phyloP scores from a whole-genome alignment of 2,329 filamentous ascomycete genomes.

The Calonectria henricotiae region DNA sequence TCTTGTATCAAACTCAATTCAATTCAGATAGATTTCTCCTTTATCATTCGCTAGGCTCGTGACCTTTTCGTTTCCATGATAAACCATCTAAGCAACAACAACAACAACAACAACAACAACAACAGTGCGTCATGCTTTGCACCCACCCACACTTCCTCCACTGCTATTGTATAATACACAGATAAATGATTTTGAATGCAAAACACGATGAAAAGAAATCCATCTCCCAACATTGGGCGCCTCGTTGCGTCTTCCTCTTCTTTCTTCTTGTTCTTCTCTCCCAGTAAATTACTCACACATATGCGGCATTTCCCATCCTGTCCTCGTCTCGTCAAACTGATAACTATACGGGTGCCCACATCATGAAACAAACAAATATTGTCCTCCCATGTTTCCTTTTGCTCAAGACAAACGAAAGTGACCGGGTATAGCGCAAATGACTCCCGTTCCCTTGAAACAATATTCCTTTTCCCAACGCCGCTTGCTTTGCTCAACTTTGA shows the following conservation, averaged over 20 bases:
- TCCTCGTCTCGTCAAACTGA: constrained; percentile 38
- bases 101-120: constrained; percentile 1
- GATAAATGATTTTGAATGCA: constrained; percentile 35
- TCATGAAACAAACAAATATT: constrained; percentile 42
- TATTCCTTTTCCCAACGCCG: constrained; percentile 42
- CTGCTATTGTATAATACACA: constrained; percentile 39
- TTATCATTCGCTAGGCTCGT: constrained; percentile 36
- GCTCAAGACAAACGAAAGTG: constrained; percentile 51
- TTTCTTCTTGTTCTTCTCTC: constrained; percentile 37
- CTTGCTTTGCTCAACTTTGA: constrained; percentile 35
- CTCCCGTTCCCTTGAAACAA: constrained; percentile 40
- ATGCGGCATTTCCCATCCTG: constrained; percentile 39
- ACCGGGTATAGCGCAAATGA: constrained; percentile 57
- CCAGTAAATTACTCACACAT: constrained; percentile 43
- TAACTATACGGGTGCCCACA: constrained; percentile 43
- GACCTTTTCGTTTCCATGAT: constrained; percentile 35
- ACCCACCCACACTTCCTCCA: not conserved
- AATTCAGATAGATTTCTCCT: constrained; percentile 26
- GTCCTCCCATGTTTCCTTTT: constrained; percentile 42
- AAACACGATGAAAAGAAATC: constrained; percentile 35
- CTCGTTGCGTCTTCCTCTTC: constrained; percentile 36
- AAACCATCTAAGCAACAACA: constrained; percentile 17
- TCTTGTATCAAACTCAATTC: not conserved
- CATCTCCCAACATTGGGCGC: constrained; percentile 38
- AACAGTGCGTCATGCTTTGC: not conserved